These are phyloP conservation scores for Yamadazyma buinensis DNA, from an alignment of 1,139 yeast species.

Conservation along the genomic window DNA sequence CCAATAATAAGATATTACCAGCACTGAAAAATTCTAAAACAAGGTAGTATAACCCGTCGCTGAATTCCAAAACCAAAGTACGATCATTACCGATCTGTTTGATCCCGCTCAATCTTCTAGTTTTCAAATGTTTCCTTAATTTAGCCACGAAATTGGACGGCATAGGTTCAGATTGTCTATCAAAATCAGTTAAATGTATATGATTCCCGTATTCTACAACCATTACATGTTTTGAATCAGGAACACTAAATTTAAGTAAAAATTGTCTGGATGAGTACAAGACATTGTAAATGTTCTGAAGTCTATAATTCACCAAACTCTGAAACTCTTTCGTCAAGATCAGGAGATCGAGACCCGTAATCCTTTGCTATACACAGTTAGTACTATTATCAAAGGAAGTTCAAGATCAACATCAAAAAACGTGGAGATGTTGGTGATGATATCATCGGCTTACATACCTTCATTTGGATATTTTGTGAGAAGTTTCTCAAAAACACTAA, in stretches of 20 bases:
- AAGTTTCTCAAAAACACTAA: too few species aligned
- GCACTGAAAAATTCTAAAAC: constrained; percentile 93
- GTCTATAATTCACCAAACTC: constrained; percentile 58
- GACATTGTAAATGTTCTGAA: constrained; percentile 83
- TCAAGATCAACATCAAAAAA: neutral
- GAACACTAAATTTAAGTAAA: constrained; percentile 74
- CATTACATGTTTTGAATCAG: constrained; percentile 73
- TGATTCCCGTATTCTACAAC: constrained; percentile 87
- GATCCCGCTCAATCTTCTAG: constrained; percentile 70
- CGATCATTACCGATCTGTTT: constrained; percentile 78
- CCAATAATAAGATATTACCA: constrained; percentile 80
- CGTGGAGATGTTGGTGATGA: too few species aligned
- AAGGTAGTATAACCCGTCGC: constrained; percentile 73
- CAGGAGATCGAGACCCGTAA: constrained; percentile 78
- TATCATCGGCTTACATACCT: too few species aligned
- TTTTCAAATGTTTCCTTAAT: constrained; percentile 78
- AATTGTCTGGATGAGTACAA: constrained; percentile 71
- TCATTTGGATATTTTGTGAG: constrained; percentile 4
- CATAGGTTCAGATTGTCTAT: constrained; percentile 71
- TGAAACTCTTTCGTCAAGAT: constrained; percentile 66
- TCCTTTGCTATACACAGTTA: constrained; percentile 63
- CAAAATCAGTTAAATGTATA: constrained; percentile 73
- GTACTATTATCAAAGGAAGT: too few species aligned
- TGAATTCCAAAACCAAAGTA: constrained; percentile 73
- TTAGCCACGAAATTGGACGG: constrained; percentile 87